Conservation (phyloP, 2,329 filamentous ascomycete species). For the Dothideomycetes sp. region DNA sequence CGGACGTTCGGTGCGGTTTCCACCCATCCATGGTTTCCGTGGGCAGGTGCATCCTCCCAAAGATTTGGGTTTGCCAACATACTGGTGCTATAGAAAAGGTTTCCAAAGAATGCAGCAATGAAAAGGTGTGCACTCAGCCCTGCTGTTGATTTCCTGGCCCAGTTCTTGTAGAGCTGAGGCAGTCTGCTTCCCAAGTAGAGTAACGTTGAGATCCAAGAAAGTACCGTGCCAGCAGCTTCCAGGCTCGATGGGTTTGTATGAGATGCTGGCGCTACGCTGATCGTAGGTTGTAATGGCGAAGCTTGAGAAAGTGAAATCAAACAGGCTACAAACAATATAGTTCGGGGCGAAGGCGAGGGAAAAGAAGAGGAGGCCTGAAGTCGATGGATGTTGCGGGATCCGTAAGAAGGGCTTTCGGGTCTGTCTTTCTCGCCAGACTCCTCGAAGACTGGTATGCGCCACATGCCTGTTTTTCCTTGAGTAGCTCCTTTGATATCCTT, state of each 20-base stretch:
- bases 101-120: conserved; percentile 57
- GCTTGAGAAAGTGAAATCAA: conserved; percentile 38
- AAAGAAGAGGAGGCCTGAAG: conserved; percentile 15
- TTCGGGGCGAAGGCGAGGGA: no score
- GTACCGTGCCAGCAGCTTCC: conserved; percentile 40
- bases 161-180: conserved; percentile 59
- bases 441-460: conserved; percentile 19
- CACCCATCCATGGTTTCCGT: conserved; percentile 50
- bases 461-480: conserved; percentile 14
- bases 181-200: conserved; percentile 52
- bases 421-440: conserved; percentile 21
- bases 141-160: conserved; percentile 51
- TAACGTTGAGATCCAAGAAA: conserved; percentile 48
- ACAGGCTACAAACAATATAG: conserved; percentile 36
- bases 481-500: conserved; percentile 15
- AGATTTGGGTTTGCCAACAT: conserved; percentile 55
- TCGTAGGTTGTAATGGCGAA: conserved; percentile 33
- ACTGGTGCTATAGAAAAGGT: conserved; percentile 57
- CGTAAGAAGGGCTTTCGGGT: neutral
- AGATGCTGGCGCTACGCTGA: conserved; percentile 1
- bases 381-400: conserved; percentile 1
- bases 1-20: conserved; percentile 46
- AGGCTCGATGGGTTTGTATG: conserved; percentile 24
- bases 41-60: conserved; percentile 48
- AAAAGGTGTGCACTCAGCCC: conserved; percentile 56